Evolutionary conservation across 208 protist genomes (phyloP).

Genomic region (Herpetomonas samuelpessoai): DNA sequence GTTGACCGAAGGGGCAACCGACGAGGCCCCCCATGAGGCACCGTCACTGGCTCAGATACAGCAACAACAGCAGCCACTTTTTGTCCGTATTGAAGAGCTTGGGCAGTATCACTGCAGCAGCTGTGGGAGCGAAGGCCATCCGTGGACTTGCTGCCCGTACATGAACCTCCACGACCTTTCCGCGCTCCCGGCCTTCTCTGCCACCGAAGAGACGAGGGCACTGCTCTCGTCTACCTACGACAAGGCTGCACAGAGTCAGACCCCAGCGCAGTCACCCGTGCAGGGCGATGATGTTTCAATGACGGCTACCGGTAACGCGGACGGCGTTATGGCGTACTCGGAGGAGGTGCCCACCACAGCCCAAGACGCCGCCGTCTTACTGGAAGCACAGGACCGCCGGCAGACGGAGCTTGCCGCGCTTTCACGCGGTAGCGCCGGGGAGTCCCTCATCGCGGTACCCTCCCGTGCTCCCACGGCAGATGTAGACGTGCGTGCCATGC

Average conservation of each 20-base stretch:
- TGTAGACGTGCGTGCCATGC: slow-evolving; percentile 42
- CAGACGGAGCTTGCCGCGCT: no score
- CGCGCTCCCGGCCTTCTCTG: neutral
- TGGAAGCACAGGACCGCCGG: no score
- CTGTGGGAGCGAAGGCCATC: slow-evolving; percentile 26
- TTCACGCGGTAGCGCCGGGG: no score
- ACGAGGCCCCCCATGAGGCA: neutral
- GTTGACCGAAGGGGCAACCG: neutral
- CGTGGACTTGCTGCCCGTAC: slow-evolving; percentile 32
- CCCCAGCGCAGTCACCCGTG: neutral
- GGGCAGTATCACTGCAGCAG: slow-evolving; percentile 20
- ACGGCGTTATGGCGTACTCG: no score
- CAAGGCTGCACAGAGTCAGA: neutral
- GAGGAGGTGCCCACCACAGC: no score
- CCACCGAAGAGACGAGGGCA: slow-evolving; percentile 10
- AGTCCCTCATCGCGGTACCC: slow-evolving; percentile 39
- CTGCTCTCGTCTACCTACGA: neutral
- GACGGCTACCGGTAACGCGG: no score
- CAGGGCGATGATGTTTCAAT: no score
- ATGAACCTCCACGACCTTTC: neutral
- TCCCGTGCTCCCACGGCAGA: slow-evolving; percentile 39
- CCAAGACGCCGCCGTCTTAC: no score
- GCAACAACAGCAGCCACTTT: slow-evolving; percentile 10
- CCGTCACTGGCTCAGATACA: neutral
- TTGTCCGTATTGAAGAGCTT: slow-evolving; percentile 36